A percentile compares a stretch with the other conserved stretches of the same genome.
Evolutionary conservation across 345 rosid species (phyloP).

Genomic region (Pugionium dolabratum): DNA sequence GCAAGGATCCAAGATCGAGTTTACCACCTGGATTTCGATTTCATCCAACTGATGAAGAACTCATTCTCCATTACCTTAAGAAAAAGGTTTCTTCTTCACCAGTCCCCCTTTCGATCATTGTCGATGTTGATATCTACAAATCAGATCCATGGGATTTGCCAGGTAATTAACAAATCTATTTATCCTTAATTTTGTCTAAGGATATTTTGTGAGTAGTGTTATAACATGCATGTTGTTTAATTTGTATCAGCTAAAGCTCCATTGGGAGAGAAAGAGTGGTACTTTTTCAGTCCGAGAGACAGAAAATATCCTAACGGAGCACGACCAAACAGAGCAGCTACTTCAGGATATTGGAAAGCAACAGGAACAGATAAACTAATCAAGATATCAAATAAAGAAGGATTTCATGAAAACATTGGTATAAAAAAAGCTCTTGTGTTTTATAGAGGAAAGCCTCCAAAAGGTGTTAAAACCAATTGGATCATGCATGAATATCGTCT

Average conservation of each 20-base stretch:
- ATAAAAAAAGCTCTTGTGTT: conserved; percentile 95
- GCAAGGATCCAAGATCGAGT: conserved; percentile 65
- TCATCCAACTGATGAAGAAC: conserved; percentile 97
- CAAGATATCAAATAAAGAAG: conserved; percentile 44
- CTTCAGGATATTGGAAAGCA: conserved; percentile 97
- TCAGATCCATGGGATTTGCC: conserved; percentile 96
- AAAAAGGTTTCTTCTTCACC: conserved; percentile 65
- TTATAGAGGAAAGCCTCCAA: conserved; percentile 92
- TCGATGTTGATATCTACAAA: conserved; percentile 94
- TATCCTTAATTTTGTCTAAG: background rate
- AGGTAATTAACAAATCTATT: conserved; percentile 42
- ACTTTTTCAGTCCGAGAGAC: conserved; percentile 95
- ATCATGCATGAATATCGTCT: conserved; percentile 99
- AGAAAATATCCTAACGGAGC: conserved; percentile 97
- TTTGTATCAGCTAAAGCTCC: conserved; percentile 59
- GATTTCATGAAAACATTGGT: conserved; percentile 62
- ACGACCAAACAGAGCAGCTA: conserved; percentile 95
- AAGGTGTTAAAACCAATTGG: conserved; percentile 92
- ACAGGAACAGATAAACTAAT: conserved; percentile 93
- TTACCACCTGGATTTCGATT: conserved; percentile 97
- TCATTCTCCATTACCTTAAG: conserved; percentile 82
- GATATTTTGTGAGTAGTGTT: background rate
- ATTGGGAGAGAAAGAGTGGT: conserved; percentile 98
- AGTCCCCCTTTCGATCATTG: conserved; percentile 79
- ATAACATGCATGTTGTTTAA: conserved; percentile 3